Evolutionary conservation across 306 rosid genomes (phyloP).

Genomic region (Dicorynia guianensis): DNA sequence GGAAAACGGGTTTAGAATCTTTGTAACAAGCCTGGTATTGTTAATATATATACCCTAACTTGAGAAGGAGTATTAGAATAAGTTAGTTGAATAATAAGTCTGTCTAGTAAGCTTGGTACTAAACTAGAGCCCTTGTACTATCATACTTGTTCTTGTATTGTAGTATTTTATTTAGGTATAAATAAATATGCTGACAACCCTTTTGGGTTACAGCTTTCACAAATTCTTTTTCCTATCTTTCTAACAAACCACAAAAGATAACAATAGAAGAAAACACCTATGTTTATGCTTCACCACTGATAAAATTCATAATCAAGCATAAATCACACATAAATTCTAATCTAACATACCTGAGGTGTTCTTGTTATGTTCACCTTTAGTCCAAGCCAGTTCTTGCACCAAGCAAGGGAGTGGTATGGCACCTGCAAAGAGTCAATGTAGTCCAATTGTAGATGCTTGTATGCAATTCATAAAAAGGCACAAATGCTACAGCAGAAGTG

Average conservation of each 20-base stretch:
- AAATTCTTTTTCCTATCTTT: no score
- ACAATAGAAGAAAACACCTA: neutral
- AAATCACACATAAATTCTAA: constrained; percentile 17
- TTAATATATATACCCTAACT: no score
- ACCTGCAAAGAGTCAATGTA: constrained; percentile 62
- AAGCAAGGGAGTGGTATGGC: constrained; percentile 92
- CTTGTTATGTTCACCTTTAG: constrained; percentile 93
- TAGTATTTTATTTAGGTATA: no score
- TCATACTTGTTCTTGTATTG: no score
- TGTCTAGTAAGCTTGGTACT: no score
- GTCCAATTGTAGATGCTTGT: constrained; percentile 31
- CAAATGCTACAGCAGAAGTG: constrained; percentile 7
- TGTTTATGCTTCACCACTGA: neutral
- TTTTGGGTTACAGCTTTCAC: no score
- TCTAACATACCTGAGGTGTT: constrained; percentile 84
- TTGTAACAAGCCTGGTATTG: no score
- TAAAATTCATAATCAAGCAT: constrained; percentile 1
- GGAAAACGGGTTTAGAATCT: no score
- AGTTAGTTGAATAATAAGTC: no score
- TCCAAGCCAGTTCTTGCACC: constrained; percentile 98
- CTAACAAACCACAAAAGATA: constrained; percentile 28
- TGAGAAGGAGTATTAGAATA: no score
- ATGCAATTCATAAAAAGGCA: constrained; percentile 33
- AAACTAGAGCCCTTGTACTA: no score
- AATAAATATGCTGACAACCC: no score